A percentile compares a stretch with the other conserved stretches of the same genome.
These are phyloP conservation scores for Urochloa ruziziensis DNA, from an alignment of 176 grass and related monocot genomes.

Conservation along the genomic window DNA sequence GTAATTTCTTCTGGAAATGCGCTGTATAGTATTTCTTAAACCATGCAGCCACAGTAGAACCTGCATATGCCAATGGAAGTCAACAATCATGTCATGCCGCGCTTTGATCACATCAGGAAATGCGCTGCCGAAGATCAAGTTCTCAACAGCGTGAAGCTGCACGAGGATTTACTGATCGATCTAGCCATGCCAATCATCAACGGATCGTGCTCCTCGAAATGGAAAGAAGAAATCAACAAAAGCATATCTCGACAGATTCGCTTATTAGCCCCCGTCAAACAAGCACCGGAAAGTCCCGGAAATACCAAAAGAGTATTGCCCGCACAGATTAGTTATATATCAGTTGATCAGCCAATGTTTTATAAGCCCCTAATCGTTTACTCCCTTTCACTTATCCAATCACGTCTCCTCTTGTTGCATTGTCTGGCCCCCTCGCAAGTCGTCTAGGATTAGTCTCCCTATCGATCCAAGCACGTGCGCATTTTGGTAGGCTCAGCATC, in stretches of 20 bases:
- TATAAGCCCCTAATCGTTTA: too few species aligned
- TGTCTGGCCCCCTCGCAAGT: neutral
- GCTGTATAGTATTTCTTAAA: too few species aligned
- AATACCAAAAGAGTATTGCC: neutral
- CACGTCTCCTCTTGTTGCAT: neutral
- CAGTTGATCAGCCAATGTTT: neutral
- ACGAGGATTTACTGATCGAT: neutral
- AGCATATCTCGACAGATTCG: neutral
- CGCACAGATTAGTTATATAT: neutral
- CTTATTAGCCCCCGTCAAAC: neutral
- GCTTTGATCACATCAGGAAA: too few species aligned
- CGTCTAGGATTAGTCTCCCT: constrained; percentile 14
- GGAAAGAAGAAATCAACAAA: neutral
- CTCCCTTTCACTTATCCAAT: neutral
- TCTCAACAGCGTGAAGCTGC: too few species aligned
- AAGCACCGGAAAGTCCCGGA: neutral
- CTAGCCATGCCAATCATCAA: neutral
- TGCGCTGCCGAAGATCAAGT: too few species aligned
- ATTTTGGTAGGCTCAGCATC: neutral
- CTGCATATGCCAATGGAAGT: too few species aligned
- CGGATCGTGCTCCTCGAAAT: neutral
- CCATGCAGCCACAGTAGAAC: too few species aligned
- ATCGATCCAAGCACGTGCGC: neutral
- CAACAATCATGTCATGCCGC: too few species aligned
- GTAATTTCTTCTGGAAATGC: too few species aligned